Evolutionary conservation across 1,284 basidiomycete species (phyloP), one percentile per base, ranked within the genome.

Genomic region (Rhodotorula sp.): DNA sequence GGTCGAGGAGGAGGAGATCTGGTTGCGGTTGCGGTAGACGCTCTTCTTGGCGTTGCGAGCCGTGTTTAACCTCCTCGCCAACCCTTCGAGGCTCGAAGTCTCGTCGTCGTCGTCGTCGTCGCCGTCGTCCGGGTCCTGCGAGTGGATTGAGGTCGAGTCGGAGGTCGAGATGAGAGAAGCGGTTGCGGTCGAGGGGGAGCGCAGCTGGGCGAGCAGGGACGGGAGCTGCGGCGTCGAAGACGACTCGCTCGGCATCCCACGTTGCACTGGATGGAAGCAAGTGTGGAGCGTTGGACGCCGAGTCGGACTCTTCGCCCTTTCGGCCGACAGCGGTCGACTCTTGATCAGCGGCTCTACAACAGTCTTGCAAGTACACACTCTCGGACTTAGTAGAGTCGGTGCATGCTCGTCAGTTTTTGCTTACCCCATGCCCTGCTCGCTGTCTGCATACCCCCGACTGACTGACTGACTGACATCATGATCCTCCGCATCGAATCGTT

Each of bases 51-150:
- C 60, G 3, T 57, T 15, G 19, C 66, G 49, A 1, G 70, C 70
- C 12, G 49, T 60, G 14, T 54, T 21, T 1, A 71, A 4, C 21
- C 70, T 43, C n/a, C n/a, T 34, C 1, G 70, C 67, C 16, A 71
- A 50, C 0, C 70, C 70, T 16, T 71, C 70, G n/a, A 68, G 58
- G 45, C 62, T 62, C 26, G 70, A 71, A 34, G 58, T 23, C 26
- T 26, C 26, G 52, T 19, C 49, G 60, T 61, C 28, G 60, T 28
- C 45, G 15, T 57, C 19, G 28, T 31, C 28, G 60, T 28, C 45
- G 15, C 38, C 19, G 28, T 31, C 6, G 28, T 21, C 26, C 31
- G 28, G 7, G 55, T 57, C 8, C 3, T 57, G 54, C 19, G 26
- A 15, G 61, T 45, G 38, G 34, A 34, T 34, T 6, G 34, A 34